Base-by-base conservation (phyloP, 208 protist species). In the Leishmania aethiopica region DNA sequence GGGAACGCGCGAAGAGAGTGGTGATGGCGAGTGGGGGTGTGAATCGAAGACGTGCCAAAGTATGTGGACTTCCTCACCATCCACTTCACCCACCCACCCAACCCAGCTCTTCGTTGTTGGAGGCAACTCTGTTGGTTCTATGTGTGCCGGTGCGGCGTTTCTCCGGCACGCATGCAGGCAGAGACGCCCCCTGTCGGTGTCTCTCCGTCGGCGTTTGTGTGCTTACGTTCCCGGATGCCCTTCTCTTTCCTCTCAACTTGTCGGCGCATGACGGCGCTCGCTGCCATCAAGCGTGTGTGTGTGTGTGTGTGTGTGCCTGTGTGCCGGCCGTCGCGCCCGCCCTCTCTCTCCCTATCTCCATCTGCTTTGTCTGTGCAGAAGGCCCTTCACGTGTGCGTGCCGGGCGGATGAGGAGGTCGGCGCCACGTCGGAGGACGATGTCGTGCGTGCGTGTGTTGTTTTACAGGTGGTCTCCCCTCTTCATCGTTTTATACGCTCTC, bases 401-500 rank as follows among this genome's bases (percentile, higher is more conserved):
- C 3, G 40, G n/a, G 67, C 37, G 35, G 25, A 37, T 17, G 35
- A 37, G 17, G 4, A 28, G 37, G 32, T 42, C 35, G 35, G 37
- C 35, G n/a, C 17, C 32, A 69, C 35, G 64, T 22, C 35, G n/a
- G 17, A 15, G 35, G 15, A 15, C 64, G 35, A 25, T 49, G 67
- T 72, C 40, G 51, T 37, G 28, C 60, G 69, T 75, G 42, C 22
- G 70, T 75, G 37, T 42, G 73, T 77, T 19, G 37, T 25, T 76
- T 11, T 76, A 19, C 40, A 10, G 42, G 8, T 59, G 28, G 37
- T 15, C 37, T 10, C 32, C 32, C 17, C 71, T 37, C 45, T 28
- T 75, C 45, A 49, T 49, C 8, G 45, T 49, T 49, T 49, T 49
- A 49, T 49, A 8, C 45, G 45, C 8, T 49, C 45, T 49, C 45